Conservation (phyloP, 2,329 filamentous ascomycete species). For the Sporothrix euskadiensis region DNA sequence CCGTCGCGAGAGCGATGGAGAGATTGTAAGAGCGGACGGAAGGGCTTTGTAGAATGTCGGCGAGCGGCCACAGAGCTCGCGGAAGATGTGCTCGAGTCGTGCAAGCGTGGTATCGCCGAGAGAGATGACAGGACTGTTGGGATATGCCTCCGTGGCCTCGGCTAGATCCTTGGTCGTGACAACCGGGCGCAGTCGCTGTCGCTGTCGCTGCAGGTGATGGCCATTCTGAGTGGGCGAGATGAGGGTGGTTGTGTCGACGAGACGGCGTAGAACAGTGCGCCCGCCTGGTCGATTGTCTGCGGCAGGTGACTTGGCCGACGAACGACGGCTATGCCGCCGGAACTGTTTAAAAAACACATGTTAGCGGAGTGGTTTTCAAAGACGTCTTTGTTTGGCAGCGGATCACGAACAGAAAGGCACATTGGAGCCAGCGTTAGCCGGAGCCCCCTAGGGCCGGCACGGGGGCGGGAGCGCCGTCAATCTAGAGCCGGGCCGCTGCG, state of each 20-base stretch:
- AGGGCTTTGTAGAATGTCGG: constrained; percentile 31
- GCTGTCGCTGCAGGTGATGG: constrained; percentile 32
- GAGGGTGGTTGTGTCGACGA: constrained; percentile 38
- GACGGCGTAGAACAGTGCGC: constrained; percentile 27
- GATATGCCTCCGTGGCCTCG: constrained; percentile 27
- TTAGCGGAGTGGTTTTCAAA: background rate
- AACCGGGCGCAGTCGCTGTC: background rate
- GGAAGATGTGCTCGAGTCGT: constrained; percentile 52
- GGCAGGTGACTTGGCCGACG: background rate
- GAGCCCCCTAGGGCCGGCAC: constrained; percentile 27
- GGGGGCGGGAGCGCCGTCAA: constrained; percentile 15
- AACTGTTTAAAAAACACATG: background rate
- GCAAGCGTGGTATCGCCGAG: constrained; percentile 53
- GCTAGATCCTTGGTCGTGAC: constrained; percentile 33
- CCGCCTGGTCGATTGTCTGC: constrained; percentile 20
- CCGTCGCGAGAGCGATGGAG: constrained; percentile 40
- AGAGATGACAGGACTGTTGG: constrained; percentile 40
- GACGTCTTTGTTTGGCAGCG: background rate
- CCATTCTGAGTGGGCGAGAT: constrained; percentile 37
- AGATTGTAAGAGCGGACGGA: background rate
- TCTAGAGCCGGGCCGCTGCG: constrained; percentile 7
- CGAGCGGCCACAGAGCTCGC: constrained; percentile 45
- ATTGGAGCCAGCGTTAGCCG: constrained; percentile 21
- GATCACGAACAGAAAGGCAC: constrained; percentile 24
- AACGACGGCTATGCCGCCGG: constrained; percentile 22